A percentile compares a stretch with the other conserved stretches of the same genome.
Evolutionary conservation across 805 yeast genomes (phyloP).

Genomic region (Candida piceae): DNA sequence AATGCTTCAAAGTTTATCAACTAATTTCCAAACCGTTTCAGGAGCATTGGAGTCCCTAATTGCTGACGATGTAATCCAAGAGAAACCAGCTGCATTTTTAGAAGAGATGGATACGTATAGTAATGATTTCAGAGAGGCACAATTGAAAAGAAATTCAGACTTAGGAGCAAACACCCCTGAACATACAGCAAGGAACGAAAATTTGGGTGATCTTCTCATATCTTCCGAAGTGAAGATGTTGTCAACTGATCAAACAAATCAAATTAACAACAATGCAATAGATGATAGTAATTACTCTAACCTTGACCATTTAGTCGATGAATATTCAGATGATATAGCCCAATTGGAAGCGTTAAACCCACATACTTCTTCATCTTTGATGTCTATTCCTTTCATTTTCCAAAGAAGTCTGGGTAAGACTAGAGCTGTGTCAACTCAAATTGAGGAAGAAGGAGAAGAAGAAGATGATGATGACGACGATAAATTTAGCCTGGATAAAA

Average conservation of each 20-base stretch:
- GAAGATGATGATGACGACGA: slow-evolving; percentile 2
- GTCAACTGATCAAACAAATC: neutral
- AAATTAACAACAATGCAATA: too few species aligned
- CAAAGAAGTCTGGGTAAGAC: slow-evolving; percentile 1
- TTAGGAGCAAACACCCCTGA: too few species aligned
- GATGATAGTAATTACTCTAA: too few species aligned
- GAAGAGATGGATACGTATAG: slow-evolving; percentile 13
- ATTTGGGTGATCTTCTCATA: too few species aligned
- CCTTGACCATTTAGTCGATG: slow-evolving; percentile 16
- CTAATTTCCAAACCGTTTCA: slow-evolving; percentile 13
- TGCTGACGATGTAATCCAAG: slow-evolving; percentile 10
- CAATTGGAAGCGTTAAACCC: slow-evolving; percentile 26
- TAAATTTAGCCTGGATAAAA: neutral
- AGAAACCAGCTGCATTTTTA: slow-evolving; percentile 16
- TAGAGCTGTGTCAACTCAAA: neutral
- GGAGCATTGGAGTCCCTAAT: slow-evolving; percentile 17
- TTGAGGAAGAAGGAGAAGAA: slow-evolving; percentile 10
- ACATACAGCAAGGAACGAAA: too few species aligned
- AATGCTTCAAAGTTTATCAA: slow-evolving; percentile 1
- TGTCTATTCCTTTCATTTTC: slow-evolving; percentile 14
- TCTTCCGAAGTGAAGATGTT: too few species aligned
- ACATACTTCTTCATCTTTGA: slow-evolving; percentile 1
- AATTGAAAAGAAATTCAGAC: neutral
- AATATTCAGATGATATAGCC: slow-evolving; percentile 35
- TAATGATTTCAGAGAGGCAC: neutral